These are phyloP conservation scores for Pascua sp. DNA, from an alignment of 1,284 basidiomycete species.

Conservation along the genomic window DNA sequence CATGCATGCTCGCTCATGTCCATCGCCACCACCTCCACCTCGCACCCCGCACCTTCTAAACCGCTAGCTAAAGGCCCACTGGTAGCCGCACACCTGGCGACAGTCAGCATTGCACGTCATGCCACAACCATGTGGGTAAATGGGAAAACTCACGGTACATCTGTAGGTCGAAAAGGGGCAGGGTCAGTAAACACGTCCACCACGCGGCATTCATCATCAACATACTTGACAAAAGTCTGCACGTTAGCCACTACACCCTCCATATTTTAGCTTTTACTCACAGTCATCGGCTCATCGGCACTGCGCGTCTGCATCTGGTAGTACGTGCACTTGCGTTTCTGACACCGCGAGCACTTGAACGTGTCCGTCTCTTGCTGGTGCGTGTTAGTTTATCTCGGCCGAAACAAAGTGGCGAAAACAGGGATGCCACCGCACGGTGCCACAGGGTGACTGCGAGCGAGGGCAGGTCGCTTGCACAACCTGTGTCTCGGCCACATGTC, in stretches of 20 bases:
- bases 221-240: conserved; percentile 63
- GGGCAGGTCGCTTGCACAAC: no score
- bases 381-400: background rate
- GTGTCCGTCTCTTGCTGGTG: conserved; percentile 85
- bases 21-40: no score
- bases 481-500: no score
- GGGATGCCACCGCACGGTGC: no score
- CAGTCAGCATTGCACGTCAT: background rate
- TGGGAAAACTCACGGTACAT: conserved; percentile 31
- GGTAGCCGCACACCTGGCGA: conserved; percentile 39
- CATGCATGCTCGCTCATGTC: no score
- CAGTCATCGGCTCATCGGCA: conserved; percentile 96
- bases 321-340: conserved; percentile 84
- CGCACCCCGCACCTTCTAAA: background rate
- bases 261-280: conserved; percentile 50
- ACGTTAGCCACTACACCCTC: conserved; percentile 4
- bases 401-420: background rate
- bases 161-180: conserved; percentile 13
- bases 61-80: conserved; percentile 49
- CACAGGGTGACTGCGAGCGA: no score
- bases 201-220: conserved; percentile 26
- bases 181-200: background rate
- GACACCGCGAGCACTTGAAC: conserved; percentile 95
- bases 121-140: background rate
- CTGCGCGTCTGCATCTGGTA: conserved; percentile 91